Conservation (phyloP, 148 eudicot species). For the Vaccinium darrowii region DNA sequence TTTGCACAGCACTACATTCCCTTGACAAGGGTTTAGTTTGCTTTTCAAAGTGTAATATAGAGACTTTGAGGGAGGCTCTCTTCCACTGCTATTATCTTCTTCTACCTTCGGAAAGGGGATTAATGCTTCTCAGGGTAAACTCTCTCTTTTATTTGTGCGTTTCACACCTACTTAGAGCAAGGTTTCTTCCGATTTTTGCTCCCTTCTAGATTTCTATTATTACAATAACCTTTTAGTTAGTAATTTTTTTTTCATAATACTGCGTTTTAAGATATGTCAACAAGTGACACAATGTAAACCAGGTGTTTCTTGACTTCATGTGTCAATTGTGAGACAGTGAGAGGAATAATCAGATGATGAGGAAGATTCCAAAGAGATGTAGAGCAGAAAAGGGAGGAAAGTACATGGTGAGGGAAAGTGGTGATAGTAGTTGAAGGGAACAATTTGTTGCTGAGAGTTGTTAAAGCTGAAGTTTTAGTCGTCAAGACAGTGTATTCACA, state of each 20-base stretch:
- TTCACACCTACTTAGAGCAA: background rate
- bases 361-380: background rate
- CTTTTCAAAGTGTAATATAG: constrained; percentile 70
- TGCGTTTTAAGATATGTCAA: background rate
- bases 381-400: background rate
- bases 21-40: constrained; percentile 79
- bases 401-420: background rate
- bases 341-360: background rate
- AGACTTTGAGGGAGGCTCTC: constrained; percentile 55
- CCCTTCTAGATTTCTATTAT: constrained; percentile 1
- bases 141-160: background rate
- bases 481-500: background rate
- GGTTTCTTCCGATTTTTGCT: background rate
- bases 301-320: background rate
- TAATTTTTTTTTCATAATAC: background rate
- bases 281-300: background rate
- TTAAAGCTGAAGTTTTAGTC: background rate
- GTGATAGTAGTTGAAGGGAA: background rate
- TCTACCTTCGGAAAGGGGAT: constrained; percentile 67
- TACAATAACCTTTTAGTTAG: background rate
- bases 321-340: constrained; percentile 2
- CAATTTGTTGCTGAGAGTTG: background rate
- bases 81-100: constrained; percentile 68
- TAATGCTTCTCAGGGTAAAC: constrained; percentile 78
- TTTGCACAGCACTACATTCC: constrained; percentile 59